Percentiles rank a stretch among this genome's conserved stretches.
Evolutionary conservation across 495 filamentous ascomycete species (phyloP).

Genomic region (Neurospora sp.): DNA sequence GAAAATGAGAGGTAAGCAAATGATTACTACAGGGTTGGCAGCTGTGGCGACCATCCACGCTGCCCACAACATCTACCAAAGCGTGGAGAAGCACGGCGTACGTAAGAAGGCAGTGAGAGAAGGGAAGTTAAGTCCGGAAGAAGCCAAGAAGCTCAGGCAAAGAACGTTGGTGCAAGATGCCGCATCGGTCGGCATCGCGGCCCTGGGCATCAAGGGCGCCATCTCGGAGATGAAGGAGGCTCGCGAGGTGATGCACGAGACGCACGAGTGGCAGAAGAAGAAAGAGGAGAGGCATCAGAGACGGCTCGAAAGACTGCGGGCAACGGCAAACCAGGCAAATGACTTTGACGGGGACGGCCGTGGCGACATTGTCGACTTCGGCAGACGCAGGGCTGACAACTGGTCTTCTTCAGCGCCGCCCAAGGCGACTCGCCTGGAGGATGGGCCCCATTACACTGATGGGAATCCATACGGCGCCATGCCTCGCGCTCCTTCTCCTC

Average conservation of each 20-base stretch:
- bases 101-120: conserved; percentile 60
- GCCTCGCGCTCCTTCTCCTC: conserved; percentile 25
- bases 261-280: conserved; percentile 33
- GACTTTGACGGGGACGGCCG: conserved; percentile 8
- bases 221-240: conserved; percentile 52
- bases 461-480: conserved; percentile 40
- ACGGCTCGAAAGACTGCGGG: conserved; percentile 27
- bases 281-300: conserved; percentile 28
- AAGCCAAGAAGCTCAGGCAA: conserved; percentile 63
- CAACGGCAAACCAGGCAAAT: background rate
- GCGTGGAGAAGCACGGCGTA: conserved; percentile 62
- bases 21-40: conserved; percentile 73
- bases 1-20: conserved; percentile 76
- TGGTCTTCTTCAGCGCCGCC: conserved; percentile 27
- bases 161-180: conserved; percentile 68
- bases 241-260: conserved; percentile 28
- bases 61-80: conserved; percentile 66
- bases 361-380: conserved; percentile 12
- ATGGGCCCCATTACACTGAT: conserved; percentile 38
- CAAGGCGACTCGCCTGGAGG: conserved; percentile 23
- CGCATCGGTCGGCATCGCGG: conserved; percentile 72
- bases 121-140: conserved; percentile 61
- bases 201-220: conserved; percentile 76
- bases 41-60: conserved; percentile 85
- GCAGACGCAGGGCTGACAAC: conserved; percentile 33